Evolutionary conservation across 768 basidiomycete species (phyloP).

Genomic region (Calocybe indica): DNA sequence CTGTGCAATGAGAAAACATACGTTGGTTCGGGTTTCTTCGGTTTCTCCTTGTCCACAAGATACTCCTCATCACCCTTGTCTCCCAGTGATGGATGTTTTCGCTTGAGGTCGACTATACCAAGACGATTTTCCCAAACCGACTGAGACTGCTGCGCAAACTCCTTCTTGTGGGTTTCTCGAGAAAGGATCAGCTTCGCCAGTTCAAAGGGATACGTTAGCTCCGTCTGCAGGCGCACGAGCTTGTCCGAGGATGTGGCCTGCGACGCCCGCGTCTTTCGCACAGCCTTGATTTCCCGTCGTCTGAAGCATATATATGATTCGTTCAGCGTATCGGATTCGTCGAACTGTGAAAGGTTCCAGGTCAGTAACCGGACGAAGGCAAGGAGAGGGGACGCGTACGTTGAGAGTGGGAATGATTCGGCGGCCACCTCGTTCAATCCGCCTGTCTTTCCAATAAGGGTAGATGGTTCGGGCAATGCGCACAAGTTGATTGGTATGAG

Average conservation of each 20-base stretch:
- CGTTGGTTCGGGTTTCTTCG: conserved; percentile 51
- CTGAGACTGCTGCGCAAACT: conserved; percentile 48
- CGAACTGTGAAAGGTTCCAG: conserved; percentile 42
- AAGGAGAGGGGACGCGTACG: conserved; percentile 3
- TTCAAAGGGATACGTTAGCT: conserved; percentile 67
- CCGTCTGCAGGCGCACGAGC: conserved; percentile 71
- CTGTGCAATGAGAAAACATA: conserved; percentile 10
- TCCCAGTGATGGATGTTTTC: conserved; percentile 57
- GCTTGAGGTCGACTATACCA: conserved; percentile 72
- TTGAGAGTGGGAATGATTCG: not conserved
- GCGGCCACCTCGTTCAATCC: conserved; percentile 68
- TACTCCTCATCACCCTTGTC: conserved; percentile 68
- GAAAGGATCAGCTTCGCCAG: conserved; percentile 62
- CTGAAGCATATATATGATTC: conserved; percentile 98
- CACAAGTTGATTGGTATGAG: conserved; percentile 52
- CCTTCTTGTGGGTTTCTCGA: conserved; percentile 76
- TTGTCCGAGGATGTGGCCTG: conserved; percentile 89
- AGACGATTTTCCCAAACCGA: conserved; percentile 77
- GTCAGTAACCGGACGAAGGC: not conserved
- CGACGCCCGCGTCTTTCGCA: conserved; percentile 89
- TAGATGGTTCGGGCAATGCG: conserved; percentile 72
- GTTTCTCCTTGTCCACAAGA: conserved; percentile 64
- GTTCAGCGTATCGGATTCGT: conserved; percentile 84
- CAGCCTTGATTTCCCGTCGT: conserved; percentile 87
- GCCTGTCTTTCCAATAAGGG: conserved; percentile 86